phyloP scores from a whole-genome alignment of 441 rosid genomes.

The Flueggea neowawraea region DNA sequence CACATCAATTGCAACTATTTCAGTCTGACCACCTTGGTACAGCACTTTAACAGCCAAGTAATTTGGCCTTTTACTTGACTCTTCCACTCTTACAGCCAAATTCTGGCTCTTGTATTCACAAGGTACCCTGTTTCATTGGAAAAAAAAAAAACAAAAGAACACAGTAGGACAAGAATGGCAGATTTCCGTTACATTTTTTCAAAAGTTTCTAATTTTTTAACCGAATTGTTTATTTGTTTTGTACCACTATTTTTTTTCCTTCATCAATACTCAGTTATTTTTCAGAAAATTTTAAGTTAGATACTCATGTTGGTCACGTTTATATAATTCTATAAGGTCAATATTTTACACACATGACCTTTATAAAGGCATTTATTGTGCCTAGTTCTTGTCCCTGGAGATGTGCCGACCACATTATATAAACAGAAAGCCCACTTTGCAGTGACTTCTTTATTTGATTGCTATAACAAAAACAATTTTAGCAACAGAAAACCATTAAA shows the following conservation, averaged over 20 bases:
- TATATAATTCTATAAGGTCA: background rate
- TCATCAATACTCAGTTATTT: too few species aligned
- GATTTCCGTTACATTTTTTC: too few species aligned
- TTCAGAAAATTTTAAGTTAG: too few species aligned
- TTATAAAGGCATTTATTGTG: constrained; percentile 27
- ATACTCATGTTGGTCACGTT: too few species aligned
- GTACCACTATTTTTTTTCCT: too few species aligned
- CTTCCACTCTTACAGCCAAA: constrained; percentile 78
- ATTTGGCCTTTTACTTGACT: constrained; percentile 65
- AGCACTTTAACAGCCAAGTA: constrained; percentile 67
- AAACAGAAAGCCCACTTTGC: too few species aligned
- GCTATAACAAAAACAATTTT: constrained; percentile 14
- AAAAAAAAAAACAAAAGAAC: too few species aligned
- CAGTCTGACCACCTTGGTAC: constrained; percentile 95
- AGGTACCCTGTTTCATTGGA: constrained; percentile 53
- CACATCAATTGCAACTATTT: constrained; percentile 67
- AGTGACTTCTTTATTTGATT: constrained; percentile 1
- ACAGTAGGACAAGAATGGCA: too few species aligned
- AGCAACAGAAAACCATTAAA: too few species aligned
- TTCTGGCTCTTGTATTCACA: constrained; percentile 66
- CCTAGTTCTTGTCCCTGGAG: background rate
- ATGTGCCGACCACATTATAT: too few species aligned
- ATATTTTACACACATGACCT: constrained; percentile 22
- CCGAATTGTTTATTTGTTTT: too few species aligned
- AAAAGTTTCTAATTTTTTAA: too few species aligned